Percentiles rank a stretch among this genome's conserved stretches.
phyloP scores from a whole-genome alignment of 225 moss, liverwort and hornwort species.

The Polytrichum commune region DNA sequence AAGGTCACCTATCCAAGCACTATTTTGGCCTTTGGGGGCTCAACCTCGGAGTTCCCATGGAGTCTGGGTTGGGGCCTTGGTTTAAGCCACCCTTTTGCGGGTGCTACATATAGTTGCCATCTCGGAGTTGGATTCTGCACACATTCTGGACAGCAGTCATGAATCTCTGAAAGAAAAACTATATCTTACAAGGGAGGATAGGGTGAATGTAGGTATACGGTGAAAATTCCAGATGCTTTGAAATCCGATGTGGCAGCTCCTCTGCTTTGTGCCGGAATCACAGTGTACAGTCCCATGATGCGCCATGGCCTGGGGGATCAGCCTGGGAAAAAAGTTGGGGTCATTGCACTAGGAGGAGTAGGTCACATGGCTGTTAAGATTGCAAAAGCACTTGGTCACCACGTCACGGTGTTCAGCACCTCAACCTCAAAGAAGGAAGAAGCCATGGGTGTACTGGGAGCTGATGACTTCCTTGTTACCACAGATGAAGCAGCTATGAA shows the following conservation, averaged over 20 bases:
- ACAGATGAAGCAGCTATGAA: slow-evolving; percentile 41
- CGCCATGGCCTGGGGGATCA: slow-evolving; percentile 40
- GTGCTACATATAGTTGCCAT: no score
- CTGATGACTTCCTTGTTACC: slow-evolving; percentile 54
- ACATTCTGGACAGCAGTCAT: no score
- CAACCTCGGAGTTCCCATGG: no score
- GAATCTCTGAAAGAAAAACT: no score
- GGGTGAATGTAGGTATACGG: slow-evolving; percentile 7
- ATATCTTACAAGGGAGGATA: background rate
- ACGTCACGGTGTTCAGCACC: slow-evolving; percentile 65
- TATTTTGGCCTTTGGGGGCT: no score
- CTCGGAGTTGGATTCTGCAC: no score
- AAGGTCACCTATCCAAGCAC: no score
- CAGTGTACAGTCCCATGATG: slow-evolving; percentile 64
- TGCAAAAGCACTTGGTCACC: slow-evolving; percentile 65
- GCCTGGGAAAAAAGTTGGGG: slow-evolving; percentile 46
- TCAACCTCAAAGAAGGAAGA: slow-evolving; percentile 55
- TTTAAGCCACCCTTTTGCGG: no score
- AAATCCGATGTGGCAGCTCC: slow-evolving; percentile 46
- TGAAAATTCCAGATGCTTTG: slow-evolving; percentile 44
- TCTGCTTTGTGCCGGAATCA: slow-evolving; percentile 64
- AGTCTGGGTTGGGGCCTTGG: no score
- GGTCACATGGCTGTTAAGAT: slow-evolving; percentile 68
- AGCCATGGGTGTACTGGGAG: slow-evolving; percentile 45
- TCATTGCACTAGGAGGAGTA: slow-evolving; percentile 59